Base-by-base conservation (phyloP, 1,139 yeast species). In the Debaryomyces sp. region DNA sequence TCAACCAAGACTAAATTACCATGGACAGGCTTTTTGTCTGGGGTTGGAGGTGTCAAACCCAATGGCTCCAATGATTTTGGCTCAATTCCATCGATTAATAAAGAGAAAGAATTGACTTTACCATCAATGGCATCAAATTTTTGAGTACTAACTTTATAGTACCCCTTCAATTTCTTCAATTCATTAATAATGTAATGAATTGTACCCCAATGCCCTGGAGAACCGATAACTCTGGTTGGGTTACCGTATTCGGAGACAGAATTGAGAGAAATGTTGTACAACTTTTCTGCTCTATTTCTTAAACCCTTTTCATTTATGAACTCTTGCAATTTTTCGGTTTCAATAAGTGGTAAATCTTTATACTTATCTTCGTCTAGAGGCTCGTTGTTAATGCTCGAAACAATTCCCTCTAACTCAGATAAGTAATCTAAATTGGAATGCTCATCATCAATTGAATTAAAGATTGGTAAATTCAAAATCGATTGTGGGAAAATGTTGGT, bases 191-290 rank as follows among this genome's bases (percentile, higher is more conserved):
- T 85, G 68, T 89, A 88, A 44, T 77, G 78, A 49, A 92, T 68
- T 2, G 97, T 90, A 21, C 75, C 81, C 82, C 86, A 84, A 64
- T 92, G 97, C 48, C 97, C 97, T 13, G 78, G 73, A 1, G 96
- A 88, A 23, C 96, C 97, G 70, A 91, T 90, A 43, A 90, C 96
- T 65, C 98, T 80, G 1, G 97, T 92, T 38, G 97, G 97, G 61
- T 90, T 91, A 41, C 90, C 97, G 57, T 74, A 81, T 51, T 77
- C 68, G 12, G 67, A 66, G 15, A 70, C 66, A 2, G 96, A 87
- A n/a, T 66, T 54, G 44, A 78, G 66, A n/a, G 98, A 92, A 52
- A 87, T 72, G 36, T 73, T 65, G 62, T 68, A 89, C 47, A 92
- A 72, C 24, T 72, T 74, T 48, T 84, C 75, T 8, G 96, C 96